Evolutionary conservation across 108 stramenopile genomes (phyloP).

Genomic region (Conticribra weissflogii): DNA sequence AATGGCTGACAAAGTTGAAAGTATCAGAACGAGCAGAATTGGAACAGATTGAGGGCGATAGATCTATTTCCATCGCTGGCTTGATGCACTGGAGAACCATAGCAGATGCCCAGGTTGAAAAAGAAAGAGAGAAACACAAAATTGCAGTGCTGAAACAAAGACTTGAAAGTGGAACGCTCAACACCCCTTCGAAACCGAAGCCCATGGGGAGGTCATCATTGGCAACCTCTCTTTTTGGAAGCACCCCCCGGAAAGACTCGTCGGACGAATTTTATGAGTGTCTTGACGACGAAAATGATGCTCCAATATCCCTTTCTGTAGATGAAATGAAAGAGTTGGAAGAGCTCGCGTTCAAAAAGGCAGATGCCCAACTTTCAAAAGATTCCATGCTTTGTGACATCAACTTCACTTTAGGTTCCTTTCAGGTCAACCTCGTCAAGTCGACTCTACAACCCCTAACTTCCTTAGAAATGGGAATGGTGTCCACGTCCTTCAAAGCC

Average conservation of each 20-base stretch:
- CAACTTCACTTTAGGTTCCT: conserved; percentile 69
- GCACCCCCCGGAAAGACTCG: conserved; percentile 34
- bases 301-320: conserved; percentile 64
- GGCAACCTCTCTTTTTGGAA: conserved; percentile 34
- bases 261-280: conserved; percentile 6
- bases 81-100: conserved; percentile 87
- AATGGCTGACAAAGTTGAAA: conserved; percentile 67
- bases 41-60: conserved; percentile 66
- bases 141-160: neutral
- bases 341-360: conserved; percentile 49
- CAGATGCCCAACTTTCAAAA: conserved; percentile 56
- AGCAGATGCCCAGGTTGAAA: conserved; percentile 77
- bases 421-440: conserved; percentile 66
- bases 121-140: conserved; percentile 52
- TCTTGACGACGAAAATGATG: conserved; percentile 50
- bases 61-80: conserved; percentile 73
- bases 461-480: conserved; percentile 80
- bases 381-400: conserved; percentile 78
- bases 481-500: conserved; percentile 66
- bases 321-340: conserved; percentile 86
- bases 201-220: neutral
- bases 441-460: conserved; percentile 57
- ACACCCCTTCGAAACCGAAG: neutral
- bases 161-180: neutral
- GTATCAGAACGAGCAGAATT: conserved; percentile 53